Percentiles rank a stretch among this genome's conserved stretches.
These are phyloP conservation scores for Ballota nigra DNA, from an alignment of 257 asterid genomes.

Conservation along the genomic window DNA sequence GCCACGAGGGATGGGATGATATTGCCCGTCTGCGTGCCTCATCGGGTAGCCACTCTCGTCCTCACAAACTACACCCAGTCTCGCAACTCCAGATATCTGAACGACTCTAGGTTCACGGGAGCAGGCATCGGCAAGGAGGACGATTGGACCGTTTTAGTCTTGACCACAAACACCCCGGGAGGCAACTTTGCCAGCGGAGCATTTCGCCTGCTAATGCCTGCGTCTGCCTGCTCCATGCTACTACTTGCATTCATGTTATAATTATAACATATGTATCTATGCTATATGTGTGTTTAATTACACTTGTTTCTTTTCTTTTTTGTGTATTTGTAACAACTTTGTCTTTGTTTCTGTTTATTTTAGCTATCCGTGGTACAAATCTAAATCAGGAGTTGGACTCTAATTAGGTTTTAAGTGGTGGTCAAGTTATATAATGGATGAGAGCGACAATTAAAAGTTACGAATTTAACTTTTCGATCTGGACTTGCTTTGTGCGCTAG, in stretches of 20 bases:
- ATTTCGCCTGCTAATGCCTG: neutral
- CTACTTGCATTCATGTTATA: slow-evolving; percentile 2
- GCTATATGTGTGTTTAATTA: too few species aligned
- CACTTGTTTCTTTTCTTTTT: too few species aligned
- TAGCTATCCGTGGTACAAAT: too few species aligned
- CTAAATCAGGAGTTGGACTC: too few species aligned
- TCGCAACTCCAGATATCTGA: slow-evolving; percentile 42
- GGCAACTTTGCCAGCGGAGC: slow-evolving; percentile 56
- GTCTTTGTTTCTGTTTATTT: too few species aligned
- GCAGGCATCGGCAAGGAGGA: slow-evolving; percentile 65
- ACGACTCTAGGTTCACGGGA: slow-evolving; percentile 54
- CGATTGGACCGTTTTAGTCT: slow-evolving; percentile 74
- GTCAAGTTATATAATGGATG: too few species aligned
- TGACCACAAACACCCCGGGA: slow-evolving; percentile 52
- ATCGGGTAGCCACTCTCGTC: slow-evolving; percentile 58
- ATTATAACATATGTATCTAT: neutral
- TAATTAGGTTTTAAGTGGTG: too few species aligned
- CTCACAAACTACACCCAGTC: slow-evolving; percentile 77
- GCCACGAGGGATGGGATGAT: slow-evolving; percentile 57
- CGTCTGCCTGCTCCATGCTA: neutral
- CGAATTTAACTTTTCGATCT: too few species aligned
- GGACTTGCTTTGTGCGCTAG: too few species aligned
- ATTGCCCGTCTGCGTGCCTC: slow-evolving; percentile 73
- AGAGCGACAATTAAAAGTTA: too few species aligned
- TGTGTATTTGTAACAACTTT: too few species aligned